These are phyloP conservation scores for Trichoderma pleuroti DNA, from an alignment of 2,329 filamentous ascomycete species.

Conservation along the genomic window DNA sequence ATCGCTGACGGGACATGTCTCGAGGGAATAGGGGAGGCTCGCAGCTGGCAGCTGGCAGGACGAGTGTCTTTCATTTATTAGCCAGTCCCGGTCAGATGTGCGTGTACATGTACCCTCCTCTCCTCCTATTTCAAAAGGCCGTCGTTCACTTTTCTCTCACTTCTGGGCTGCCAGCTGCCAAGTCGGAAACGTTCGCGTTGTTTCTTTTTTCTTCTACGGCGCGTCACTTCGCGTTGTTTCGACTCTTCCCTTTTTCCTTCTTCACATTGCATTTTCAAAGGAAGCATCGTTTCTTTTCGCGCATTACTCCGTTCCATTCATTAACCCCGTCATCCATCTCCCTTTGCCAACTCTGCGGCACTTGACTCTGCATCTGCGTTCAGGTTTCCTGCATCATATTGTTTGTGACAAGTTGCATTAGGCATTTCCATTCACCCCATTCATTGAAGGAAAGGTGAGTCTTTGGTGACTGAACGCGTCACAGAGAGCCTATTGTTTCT, in stretches of 20 bases:
- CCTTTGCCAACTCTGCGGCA: neutral
- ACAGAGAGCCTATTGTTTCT: constrained; percentile 12
- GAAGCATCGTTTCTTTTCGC: neutral
- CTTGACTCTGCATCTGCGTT: neutral
- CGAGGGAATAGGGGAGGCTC: neutral
- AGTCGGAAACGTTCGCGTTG: neutral
- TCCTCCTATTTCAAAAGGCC: neutral
- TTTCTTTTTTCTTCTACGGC: neutral
- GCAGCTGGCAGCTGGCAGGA: neutral
- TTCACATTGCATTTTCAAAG: neutral
- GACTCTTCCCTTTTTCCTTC: neutral
- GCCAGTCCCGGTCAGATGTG: neutral
- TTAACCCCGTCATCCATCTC: neutral
- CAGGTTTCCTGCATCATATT: neutral
- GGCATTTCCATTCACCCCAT: neutral
- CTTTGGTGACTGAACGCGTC: neutral
- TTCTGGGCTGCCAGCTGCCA: neutral
- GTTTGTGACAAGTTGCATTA: neutral
- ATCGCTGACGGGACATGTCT: neutral
- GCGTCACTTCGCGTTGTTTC: constrained; percentile 4
- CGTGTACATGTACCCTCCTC: neutral
- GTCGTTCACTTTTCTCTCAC: constrained; percentile 10
- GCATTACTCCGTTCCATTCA: neutral
- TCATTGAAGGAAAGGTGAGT: constrained; percentile 11
- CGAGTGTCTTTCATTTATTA: neutral